Base-by-base conservation (phyloP, 1,284 basidiomycete genomes). In the Ganoderma boninense region DNA sequence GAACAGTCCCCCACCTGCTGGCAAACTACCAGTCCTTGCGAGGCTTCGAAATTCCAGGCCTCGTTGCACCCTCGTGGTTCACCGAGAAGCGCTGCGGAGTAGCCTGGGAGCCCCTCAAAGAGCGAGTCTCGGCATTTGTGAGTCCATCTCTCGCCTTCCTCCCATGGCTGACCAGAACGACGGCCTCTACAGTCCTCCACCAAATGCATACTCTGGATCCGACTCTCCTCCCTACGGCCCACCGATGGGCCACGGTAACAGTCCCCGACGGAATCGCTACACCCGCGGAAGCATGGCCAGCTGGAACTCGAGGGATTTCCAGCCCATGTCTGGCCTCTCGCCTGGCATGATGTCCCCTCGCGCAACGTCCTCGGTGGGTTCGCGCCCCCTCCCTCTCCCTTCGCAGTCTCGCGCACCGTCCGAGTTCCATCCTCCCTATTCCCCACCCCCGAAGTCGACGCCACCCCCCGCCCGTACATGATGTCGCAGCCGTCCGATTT, bases 1-100 rank as follows among this genome's bases (percentile, higher is more conserved):
- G 43, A 14, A 43, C 43, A 16, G 18, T 43, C 14, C 43, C 43
- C 43, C n/a, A 11, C n/a, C 46, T 49, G n/a, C 46, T n/a, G n/a
- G 44, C 44, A 43, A 14, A 13, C 14, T 18, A 46, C 44, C 18
- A 18, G 16, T 20, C 7, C 38, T 60, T 60, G 49, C 59, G 38
- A 26, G 23, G 23, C 49, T 52, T 52, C 49, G 23, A 62, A 62
- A 13, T 20, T 23, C 60, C 40, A 23, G 46, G 69, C 75, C 75
- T 76, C 75, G 66, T 75, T 73, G 70, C 23, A n/a, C 46, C 74
- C 75, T 73, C 74, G 74, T 75, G 72, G 70, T 10, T 10, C 38
- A 49, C 40, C 38, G 26, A 8, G 44, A 40, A 44, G 60, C 57
- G 43, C 65, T 66, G 66, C 68, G 66, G 43, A 60, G 62, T 32